A percentile compares a stretch with the other conserved stretches of the same genome.
These are phyloP conservation scores for Ballota nigra DNA, from an alignment of 257 asterid genomes.

Conservation along the genomic window DNA sequence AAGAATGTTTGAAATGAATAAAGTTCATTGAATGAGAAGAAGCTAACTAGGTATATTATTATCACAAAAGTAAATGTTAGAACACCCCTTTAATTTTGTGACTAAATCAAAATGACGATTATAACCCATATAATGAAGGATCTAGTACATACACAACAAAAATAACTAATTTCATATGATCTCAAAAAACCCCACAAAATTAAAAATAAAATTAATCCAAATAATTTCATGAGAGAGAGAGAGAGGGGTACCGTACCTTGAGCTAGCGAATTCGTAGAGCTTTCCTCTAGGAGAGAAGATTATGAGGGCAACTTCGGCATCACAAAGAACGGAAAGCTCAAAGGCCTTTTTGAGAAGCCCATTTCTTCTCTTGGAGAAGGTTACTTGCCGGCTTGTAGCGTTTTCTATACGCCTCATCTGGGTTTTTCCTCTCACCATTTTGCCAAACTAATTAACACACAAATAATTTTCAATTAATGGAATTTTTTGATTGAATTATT, in stretches of 20 bases:
- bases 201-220: not conserved
- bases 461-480: too few species aligned
- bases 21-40: not conserved
- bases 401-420: slow-evolving; percentile 93
- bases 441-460: not conserved
- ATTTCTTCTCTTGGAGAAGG: slow-evolving; percentile 90
- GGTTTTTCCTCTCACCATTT: slow-evolving; percentile 94
- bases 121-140: too few species aligned
- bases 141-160: too few species aligned
- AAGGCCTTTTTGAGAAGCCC: slow-evolving; percentile 83
- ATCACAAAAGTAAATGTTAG: too few species aligned
- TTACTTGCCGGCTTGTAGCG: slow-evolving; percentile 89
- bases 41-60: too few species aligned
- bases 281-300: slow-evolving; percentile 85
- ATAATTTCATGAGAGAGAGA: not conserved
- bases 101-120: too few species aligned
- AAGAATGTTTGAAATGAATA: not conserved
- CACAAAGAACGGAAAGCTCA: slow-evolving; percentile 85
- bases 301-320: slow-evolving; percentile 79
- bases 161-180: too few species aligned
- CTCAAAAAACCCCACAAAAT: too few species aligned
- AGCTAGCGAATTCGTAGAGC: slow-evolving; percentile 73
- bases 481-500: not conserved
- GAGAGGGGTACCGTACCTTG: slow-evolving; percentile 46
- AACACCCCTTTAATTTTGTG: too few species aligned